Evolutionary conservation across 106 monocot genomes (phyloP).

Genomic region (Dioscorea zingiberensis): DNA sequence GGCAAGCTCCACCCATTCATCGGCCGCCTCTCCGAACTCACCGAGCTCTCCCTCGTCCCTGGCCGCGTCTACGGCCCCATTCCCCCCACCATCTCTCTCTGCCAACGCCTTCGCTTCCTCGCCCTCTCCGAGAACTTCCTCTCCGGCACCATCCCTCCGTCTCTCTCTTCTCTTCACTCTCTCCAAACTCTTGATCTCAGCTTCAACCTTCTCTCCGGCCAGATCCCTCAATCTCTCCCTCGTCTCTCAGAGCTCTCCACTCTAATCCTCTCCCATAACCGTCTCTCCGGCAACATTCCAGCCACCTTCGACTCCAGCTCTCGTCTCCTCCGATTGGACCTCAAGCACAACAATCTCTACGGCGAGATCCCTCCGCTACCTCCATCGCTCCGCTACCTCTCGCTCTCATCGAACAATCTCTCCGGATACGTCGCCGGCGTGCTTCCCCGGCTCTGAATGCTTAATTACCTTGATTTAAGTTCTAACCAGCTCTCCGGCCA

Average conservation of each 20-base stretch:
- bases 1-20: conserved; percentile 48
- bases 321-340: conserved; percentile 45
- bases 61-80: conserved; percentile 51
- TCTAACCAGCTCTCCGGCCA: conserved; percentile 46
- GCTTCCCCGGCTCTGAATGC: conserved; percentile 33
- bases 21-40: conserved; percentile 36
- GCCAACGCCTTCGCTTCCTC: conserved; percentile 49
- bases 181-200: conserved; percentile 61
- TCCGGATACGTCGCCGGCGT: conserved; percentile 41
- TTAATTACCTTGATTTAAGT: conserved; percentile 56
- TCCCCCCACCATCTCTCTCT: conserved; percentile 27
- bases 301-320: conserved; percentile 22
- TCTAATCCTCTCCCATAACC: conserved; percentile 63
- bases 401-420: conserved; percentile 42
- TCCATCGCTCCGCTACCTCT: conserved; percentile 46
- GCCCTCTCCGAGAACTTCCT: conserved; percentile 58
- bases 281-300: conserved; percentile 41
- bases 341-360: conserved; percentile 55
- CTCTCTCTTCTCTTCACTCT: conserved; percentile 23
- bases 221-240: conserved; percentile 36
- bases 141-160: conserved; percentile 43
- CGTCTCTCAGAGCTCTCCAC: conserved; percentile 42
- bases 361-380: conserved; percentile 51
- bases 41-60: conserved; percentile 63
- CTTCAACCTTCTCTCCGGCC: conserved; percentile 59